Evolutionary conservation across 106 monocot species (phyloP), one percentile per base, ranked within the genome.

Genomic region (Allium cepa): DNA sequence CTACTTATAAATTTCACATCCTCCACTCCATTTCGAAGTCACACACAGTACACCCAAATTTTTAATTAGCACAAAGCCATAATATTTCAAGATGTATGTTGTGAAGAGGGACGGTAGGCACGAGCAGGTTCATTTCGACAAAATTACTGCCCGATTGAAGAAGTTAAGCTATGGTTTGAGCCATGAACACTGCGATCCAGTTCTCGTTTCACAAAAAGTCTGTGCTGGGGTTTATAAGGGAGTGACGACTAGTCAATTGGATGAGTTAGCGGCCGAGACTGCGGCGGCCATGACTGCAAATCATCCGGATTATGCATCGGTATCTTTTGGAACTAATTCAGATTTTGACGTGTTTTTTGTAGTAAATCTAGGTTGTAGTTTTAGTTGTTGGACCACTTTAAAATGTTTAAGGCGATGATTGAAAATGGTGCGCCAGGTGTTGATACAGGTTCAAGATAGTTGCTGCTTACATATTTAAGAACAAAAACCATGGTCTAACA

Each of bases 101-200:
- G 87, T 93, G 68, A 99, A 99, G 84, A 80, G 97, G 48, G 97
- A 99, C 62, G 89, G 97, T 13, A 75, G 92, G 62, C 89, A 80
- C 63, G 97, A 92, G 75, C 45, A 78, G 6, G 97, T 97, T 11
- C 97, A 97, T 74, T 97, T 97, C 80, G 97, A 97, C 84, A 97
- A 97, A 89, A 97, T 97, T 76, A 97, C 92, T 11, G 97, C 97
- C 26, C 57, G 92, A 61, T 64, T 97, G 47, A 97, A 92, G 97
- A 97, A 87, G 80, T 68, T 95, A 57, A 95, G 94, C 71, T 95
- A 95, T n/a, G 94, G 94, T 11, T 79, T 95, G 63, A 95, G 73
- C 79, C 68, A 70, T 49, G 91, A 95, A 56, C 94, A 91, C 84
- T 95, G 94, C 75, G 94, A 95, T 65, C 90, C 91, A 3, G 85